Percentiles rank a stretch among this genome's conserved stretches.
Evolutionary conservation across 2,329 filamentous ascomycete species (phyloP).

Genomic region (Xylariaceae sp.): DNA sequence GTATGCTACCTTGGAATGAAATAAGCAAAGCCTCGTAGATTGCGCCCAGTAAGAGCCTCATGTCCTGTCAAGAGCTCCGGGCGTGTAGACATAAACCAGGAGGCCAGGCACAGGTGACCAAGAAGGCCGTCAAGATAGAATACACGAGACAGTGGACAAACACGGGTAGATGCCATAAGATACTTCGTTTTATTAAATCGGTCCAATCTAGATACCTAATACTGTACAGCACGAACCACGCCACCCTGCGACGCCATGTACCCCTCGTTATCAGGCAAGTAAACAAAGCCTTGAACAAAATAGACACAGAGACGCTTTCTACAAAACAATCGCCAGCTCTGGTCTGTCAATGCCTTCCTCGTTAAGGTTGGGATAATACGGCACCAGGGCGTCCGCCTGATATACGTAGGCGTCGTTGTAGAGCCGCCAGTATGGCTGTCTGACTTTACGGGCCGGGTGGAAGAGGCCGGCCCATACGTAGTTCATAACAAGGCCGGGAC

Average conservation of each 20-base stretch:
- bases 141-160: not conserved
- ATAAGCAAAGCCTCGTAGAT: not conserved
- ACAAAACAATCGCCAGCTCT: conserved; percentile 81
- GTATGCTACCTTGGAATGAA: not conserved
- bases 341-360: conserved; percentile 74
- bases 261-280: conserved; percentile 3
- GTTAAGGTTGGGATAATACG: conserved; percentile 85
- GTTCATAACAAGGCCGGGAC: conserved; percentile 89
- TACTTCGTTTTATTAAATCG: conserved; percentile 8
- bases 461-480: conserved; percentile 98
- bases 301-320: conserved; percentile 5
- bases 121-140: not conserved
- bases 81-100: not conserved
- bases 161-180: not conserved
- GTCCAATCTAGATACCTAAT: conserved; percentile 9
- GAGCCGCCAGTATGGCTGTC: conserved; percentile 90
- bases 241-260: conserved; percentile 15
- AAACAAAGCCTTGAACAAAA: not conserved
- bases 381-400: conserved; percentile 88
- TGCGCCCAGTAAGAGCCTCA: no score
- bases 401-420: conserved; percentile 98
- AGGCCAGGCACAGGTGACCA: not conserved
- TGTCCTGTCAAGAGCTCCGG: not conserved
- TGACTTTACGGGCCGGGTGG: conserved; percentile 92
- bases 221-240: conserved; percentile 11